Evolutionary conservation across 805 yeast species (phyloP).

Genomic region (Metschnikowia rubicola): DNA sequence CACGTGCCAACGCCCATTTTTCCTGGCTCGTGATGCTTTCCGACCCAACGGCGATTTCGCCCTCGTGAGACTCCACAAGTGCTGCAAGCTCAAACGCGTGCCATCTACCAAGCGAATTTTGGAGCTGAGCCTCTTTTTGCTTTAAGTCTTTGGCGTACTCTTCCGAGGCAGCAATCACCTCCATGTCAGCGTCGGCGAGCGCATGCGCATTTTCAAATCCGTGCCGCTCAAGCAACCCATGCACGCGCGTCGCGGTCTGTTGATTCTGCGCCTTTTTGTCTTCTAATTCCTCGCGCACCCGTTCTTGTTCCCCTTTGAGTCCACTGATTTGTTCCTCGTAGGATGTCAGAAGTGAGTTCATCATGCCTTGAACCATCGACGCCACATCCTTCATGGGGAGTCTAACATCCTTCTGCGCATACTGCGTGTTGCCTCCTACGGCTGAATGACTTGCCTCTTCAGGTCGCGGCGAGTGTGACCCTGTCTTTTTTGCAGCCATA

Average conservation of each 20-base stretch:
- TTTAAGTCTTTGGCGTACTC: constrained; percentile 7
- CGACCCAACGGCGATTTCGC: not conserved
- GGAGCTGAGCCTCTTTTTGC: constrained; percentile 13
- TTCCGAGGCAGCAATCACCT: constrained; percentile 19
- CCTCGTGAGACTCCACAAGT: constrained; percentile 37
- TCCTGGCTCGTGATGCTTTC: not conserved
- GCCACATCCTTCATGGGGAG: constrained; percentile 33
- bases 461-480: constrained; percentile 29
- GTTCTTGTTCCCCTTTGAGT: constrained; percentile 21
- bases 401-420: constrained; percentile 13
- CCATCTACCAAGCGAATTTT: constrained; percentile 9
- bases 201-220: constrained; percentile 26
- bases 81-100: constrained; percentile 46
- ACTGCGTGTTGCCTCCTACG: constrained; percentile 6
- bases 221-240: constrained; percentile 27
- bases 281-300: constrained; percentile 39
- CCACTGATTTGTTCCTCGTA: constrained; percentile 53
- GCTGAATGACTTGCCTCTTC: constrained; percentile 34
- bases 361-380: constrained; percentile 37
- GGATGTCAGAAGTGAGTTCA: constrained; percentile 49
- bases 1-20: constrained; percentile 15
- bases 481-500: not conserved
- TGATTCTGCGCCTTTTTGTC: constrained; percentile 47
- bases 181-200: constrained; percentile 26
- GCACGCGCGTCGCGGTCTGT: constrained; percentile 25